phyloP scores from a whole-genome alignment of 2,329 filamentous ascomycete genomes.

The Gyromitra esculenta region DNA sequence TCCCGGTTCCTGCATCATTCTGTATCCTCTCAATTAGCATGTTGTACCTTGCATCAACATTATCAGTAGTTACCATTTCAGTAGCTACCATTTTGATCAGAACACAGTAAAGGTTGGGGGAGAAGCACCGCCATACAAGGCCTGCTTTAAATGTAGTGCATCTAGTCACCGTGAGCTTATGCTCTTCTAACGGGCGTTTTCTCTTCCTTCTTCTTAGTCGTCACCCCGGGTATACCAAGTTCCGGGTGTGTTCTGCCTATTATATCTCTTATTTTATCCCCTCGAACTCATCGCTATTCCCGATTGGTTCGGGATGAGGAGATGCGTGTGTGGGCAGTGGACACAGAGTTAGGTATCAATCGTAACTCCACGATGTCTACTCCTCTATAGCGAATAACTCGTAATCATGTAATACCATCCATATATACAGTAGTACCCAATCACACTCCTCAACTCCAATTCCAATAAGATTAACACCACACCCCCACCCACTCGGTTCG shows the following conservation, averaged over 20 bases:
- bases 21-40: constrained; percentile 11
- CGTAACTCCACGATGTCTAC: neutral
- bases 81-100: neutral
- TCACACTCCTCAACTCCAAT: constrained; percentile 1
- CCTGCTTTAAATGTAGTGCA: constrained; percentile 6
- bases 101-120: neutral
- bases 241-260: constrained; percentile 3
- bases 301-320: constrained; percentile 24
- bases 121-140: constrained; percentile 7
- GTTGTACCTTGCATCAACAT: constrained; percentile 29
- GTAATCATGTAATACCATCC: neutral
- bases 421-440: constrained; percentile 20
- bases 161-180: constrained; percentile 13
- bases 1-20: constrained; percentile 40
- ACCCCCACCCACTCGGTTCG: neutral
- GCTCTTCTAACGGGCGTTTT: constrained; percentile 4
- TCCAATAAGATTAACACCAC: constrained; percentile 10
- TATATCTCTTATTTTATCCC: neutral
- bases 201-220: neutral
- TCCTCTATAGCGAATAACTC: neutral
- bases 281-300: neutral
- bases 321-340: neutral
- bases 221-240: constrained; percentile 1
- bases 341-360: neutral
- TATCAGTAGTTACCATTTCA: neutral